Conservation (phyloP, 2,329 filamentous ascomycete genomes). For the Parascedosporium putredinis region DNA sequence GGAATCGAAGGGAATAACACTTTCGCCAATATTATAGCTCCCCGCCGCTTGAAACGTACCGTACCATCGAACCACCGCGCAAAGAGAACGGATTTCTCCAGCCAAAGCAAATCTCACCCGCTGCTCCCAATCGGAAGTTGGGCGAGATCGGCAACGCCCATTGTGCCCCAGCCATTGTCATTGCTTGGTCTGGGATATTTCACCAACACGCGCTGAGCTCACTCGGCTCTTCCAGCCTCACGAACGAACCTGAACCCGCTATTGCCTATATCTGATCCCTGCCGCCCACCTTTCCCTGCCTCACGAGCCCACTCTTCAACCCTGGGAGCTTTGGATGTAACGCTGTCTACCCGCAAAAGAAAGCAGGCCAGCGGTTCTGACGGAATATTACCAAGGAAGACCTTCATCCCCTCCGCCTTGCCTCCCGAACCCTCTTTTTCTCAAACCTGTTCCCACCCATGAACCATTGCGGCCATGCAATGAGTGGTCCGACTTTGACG, state of each 20-base stretch:
- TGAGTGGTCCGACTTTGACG: constrained; percentile 25
- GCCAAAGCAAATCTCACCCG: too few species aligned
- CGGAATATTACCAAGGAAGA: not conserved
- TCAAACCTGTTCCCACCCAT: constrained; percentile 14
- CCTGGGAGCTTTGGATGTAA: not conserved
- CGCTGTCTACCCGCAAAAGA: constrained; percentile 8
- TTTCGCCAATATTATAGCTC: not conserved
- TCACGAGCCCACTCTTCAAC: not conserved
- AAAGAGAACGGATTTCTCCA: not conserved
- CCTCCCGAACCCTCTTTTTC: too few species aligned
- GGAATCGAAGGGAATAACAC: not conserved
- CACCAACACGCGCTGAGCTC: too few species aligned
- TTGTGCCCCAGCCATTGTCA: too few species aligned
- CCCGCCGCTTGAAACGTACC: not conserved
- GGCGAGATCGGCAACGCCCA: not conserved
- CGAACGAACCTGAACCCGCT: not conserved
- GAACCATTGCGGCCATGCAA: constrained; percentile 19
- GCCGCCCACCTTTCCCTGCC: not conserved
- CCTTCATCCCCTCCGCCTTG: too few species aligned
- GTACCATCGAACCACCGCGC: not conserved
- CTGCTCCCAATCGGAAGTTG: not conserved
- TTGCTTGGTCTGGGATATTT: not conserved
- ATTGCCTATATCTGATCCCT: not conserved
- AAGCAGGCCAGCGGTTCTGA: not conserved
- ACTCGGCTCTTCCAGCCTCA: constrained; percentile 7